Conservation (phyloP, 78 protist species). For the Dictyostelium firmibasis region DNA sequence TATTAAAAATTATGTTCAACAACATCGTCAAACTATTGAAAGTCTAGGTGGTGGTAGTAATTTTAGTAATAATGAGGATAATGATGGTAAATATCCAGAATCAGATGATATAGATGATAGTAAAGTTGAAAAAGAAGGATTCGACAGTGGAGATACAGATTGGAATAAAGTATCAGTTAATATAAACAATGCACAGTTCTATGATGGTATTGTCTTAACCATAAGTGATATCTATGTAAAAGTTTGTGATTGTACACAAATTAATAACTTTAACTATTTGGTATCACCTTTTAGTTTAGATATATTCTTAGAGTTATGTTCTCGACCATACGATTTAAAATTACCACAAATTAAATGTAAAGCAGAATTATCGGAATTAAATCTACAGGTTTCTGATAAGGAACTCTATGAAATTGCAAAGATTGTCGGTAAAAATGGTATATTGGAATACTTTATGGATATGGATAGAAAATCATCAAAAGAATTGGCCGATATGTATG, state of each 20-base stretch:
- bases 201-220: conserved; percentile 47
- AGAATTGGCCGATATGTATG: conserved; percentile 62
- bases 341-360: conserved; percentile 55
- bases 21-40: background rate
- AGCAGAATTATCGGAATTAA: conserved; percentile 15
- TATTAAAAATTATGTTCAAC: background rate
- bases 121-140: background rate
- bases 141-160: background rate
- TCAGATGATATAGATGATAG: background rate
- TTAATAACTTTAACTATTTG: background rate
- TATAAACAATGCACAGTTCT: conserved; percentile 63
- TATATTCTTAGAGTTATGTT: conserved; percentile 46
- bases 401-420: conserved; percentile 40
- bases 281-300: conserved; percentile 29
- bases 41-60: background rate
- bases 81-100: background rate
- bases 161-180: conserved; percentile 32
- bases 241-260: conserved; percentile 36
- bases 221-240: conserved; percentile 1
- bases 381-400: conserved; percentile 22
- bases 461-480: conserved; percentile 19
- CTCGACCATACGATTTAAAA: conserved; percentile 40
- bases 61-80: background rate
- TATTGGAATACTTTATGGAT: conserved; percentile 38
- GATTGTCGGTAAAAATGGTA: conserved; percentile 60